Base-by-base conservation (phyloP, 2,329 filamentous ascomycete genomes). In the Pseudogymnoascus sp. region DNA sequence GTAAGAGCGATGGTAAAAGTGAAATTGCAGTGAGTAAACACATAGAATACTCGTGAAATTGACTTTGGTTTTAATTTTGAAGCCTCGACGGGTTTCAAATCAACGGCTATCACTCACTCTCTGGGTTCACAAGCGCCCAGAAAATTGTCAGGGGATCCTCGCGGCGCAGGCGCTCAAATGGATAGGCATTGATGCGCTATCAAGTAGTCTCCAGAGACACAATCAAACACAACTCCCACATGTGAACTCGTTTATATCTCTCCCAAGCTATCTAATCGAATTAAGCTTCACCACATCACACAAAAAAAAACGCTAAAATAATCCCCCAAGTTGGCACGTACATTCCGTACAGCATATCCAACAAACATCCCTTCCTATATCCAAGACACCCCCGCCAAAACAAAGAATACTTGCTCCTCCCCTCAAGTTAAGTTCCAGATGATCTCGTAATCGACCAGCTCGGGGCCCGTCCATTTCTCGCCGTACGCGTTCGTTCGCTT, bases 381-480 rank as follows among this genome's bases (percentile, higher is more conserved):
- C 21, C 46, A 56, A 56, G 26, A 56, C 23, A 56, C 46, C 26
- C 5, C 26, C 46, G 46, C 46, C 46, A n/a, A 29, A 53, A 56
- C 19, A 3, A 33, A n/a, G n/a, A n/a, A 19, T 23, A 29, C n/a
- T 29, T 29, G 4, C n/a, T 15, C 26, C 26, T 29, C 26, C 26
- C 7, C 26, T 77, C 73, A 81, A 42, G 79, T 75, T 66, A 77
- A 81, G 68, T 82, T 81, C 64, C 78, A 77, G 75, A 76, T 81
- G 64, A 77, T 74, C 67, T 82, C 80, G 69, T 83, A 83, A 2
- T 75, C 73, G 67, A 74, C 72, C 5, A 83, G 66, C 6, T 67
- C 71, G 1, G 80, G 80, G 2, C 82, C 81, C 0, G 73, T 71
- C 82, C 81, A 84, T 62, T 76, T 77, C 71, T 84, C 82, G 60